Conservation (phyloP, 495 filamentous ascomycete species). For the Neurospora tetraspora region DNA sequence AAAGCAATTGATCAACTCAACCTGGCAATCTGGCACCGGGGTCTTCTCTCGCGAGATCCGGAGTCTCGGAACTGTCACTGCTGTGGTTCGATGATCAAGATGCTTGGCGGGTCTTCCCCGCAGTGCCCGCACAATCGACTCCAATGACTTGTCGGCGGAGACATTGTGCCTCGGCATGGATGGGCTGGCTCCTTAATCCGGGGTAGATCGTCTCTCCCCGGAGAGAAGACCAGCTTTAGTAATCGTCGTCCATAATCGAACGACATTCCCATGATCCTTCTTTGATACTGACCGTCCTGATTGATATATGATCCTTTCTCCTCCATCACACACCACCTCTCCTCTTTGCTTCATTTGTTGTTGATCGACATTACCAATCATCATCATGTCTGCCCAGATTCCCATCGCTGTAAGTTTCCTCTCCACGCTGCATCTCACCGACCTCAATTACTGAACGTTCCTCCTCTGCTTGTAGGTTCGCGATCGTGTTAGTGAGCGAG, state of each 20-base stretch:
- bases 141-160: neutral
- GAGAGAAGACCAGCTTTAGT: neutral
- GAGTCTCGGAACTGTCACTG: neutral
- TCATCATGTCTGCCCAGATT: slow-evolving; percentile 53
- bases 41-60: too few species aligned
- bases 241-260: neutral
- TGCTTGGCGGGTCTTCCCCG: neutral
- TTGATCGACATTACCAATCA: neutral
- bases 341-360: neutral
- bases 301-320: neutral
- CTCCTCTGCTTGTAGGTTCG: slow-evolving; percentile 27
- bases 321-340: neutral
- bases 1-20: neutral
- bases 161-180: neutral
- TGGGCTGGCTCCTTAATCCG: neutral
- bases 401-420: slow-evolving; percentile 51
- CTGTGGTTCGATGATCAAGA: neutral
- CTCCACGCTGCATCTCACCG: neutral
- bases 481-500: slow-evolving; percentile 64
- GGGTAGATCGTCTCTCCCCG: neutral
- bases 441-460: slow-evolving; percentile 16
- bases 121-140: neutral
- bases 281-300: neutral
- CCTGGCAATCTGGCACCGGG: neutral
- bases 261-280: neutral